phyloP scores from a whole-genome alignment of 768 basidiomycete genomes.

The Postia placenta region DNA sequence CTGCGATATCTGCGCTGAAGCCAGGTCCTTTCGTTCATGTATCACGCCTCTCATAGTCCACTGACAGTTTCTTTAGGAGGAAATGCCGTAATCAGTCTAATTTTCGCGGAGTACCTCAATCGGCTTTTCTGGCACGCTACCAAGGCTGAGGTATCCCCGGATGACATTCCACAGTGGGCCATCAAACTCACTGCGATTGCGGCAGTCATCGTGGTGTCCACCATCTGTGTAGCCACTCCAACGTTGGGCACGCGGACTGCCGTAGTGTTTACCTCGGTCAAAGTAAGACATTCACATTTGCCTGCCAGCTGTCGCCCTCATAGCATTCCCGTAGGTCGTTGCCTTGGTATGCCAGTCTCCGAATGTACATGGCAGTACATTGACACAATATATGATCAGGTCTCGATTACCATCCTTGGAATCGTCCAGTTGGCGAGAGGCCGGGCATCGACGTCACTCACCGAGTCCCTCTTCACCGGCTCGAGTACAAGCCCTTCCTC shows the following conservation, averaged over 20 bases:
- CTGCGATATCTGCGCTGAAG: conserved; percentile 82
- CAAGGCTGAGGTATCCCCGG: conserved; percentile 64
- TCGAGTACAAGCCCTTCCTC: conserved; percentile 75
- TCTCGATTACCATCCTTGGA: conserved; percentile 73
- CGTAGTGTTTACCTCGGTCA: conserved; percentile 83
- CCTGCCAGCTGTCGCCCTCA: conserved; percentile 1
- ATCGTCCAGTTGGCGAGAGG: conserved; percentile 71
- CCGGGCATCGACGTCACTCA: conserved; percentile 61
- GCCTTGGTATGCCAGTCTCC: conserved; percentile 47
- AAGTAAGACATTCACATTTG: conserved; percentile 42
- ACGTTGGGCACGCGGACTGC: conserved; percentile 77
- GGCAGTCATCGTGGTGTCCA: conserved; percentile 65
- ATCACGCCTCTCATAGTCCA: background rate
- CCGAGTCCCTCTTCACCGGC: conserved; percentile 59
- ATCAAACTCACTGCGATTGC: conserved; percentile 80
- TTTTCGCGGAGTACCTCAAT: conserved; percentile 90
- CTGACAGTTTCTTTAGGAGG: conserved; percentile 36
- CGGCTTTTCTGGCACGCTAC: conserved; percentile 78
- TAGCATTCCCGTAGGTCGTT: conserved; percentile 37
- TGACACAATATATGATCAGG: conserved; percentile 29
- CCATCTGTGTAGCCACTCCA: conserved; percentile 73
- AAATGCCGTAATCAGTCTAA: conserved; percentile 83
- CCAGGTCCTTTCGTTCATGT: conserved; percentile 45
- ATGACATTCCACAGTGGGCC: conserved; percentile 83
- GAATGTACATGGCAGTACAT: background rate